phyloP scores from a whole-genome alignment of 2,329 filamentous ascomycete genomes.

The Penicillium sp. region DNA sequence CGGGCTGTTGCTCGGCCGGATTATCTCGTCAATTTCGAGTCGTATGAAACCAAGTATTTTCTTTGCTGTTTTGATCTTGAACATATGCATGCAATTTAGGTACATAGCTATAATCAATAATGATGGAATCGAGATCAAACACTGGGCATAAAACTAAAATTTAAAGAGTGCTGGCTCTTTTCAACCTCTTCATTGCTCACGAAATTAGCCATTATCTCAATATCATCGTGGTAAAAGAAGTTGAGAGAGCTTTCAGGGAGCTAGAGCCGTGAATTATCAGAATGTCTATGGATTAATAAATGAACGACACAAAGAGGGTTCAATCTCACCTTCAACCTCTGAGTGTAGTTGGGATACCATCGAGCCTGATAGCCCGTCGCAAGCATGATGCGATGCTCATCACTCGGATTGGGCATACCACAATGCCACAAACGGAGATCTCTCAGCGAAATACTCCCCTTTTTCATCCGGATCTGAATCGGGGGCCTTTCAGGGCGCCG shows the following conservation, averaged over 20 bases:
- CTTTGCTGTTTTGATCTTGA: no score
- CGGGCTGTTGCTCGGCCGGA: no score
- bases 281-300: not conserved
- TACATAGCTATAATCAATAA: no score
- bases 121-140: not conserved
- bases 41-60: no score
- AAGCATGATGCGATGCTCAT: constrained; percentile 25
- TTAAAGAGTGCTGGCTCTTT: not conserved
- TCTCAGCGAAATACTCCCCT: constrained; percentile 27
- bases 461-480: constrained; percentile 19
- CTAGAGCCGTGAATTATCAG: not conserved
- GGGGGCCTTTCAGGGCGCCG: constrained; percentile 22
- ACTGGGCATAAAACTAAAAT: not conserved
- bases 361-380: constrained; percentile 23
- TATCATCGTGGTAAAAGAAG: not conserved
- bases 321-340: not conserved
- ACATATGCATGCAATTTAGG: no score
- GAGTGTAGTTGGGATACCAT: not conserved
- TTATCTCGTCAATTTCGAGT: no score
- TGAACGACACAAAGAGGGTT: not conserved
- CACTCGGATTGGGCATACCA: constrained; percentile 28
- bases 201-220: not conserved
- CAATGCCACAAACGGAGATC: constrained; percentile 29
- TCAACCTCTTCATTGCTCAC: not conserved
- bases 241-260: not conserved